These are phyloP conservation scores for Cyclotella atomus DNA, from an alignment of 108 stramenopile genomes.

Conservation along the genomic window DNA sequence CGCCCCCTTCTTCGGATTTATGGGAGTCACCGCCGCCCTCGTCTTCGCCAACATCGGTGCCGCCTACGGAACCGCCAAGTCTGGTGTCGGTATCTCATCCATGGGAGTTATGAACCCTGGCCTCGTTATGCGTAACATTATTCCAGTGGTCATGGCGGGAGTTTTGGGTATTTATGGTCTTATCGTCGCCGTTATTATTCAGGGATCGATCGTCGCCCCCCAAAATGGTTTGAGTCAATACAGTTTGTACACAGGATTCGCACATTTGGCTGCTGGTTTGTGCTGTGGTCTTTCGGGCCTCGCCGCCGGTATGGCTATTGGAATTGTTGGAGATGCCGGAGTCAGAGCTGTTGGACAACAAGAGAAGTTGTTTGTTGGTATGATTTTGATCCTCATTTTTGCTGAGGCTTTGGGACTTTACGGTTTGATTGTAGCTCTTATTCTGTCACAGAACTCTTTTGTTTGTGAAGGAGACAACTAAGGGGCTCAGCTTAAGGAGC, in stretches of 20 bases:
- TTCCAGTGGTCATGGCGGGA: slow-evolving; percentile 99
- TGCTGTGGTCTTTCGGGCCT: slow-evolving; percentile 97
- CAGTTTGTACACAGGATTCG: slow-evolving; percentile 95
- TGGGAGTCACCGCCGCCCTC: slow-evolving; percentile 86
- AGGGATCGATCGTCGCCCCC: slow-evolving; percentile 82
- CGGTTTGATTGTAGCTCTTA: slow-evolving; percentile 98
- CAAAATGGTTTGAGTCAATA: slow-evolving; percentile 83
- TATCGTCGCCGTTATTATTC: slow-evolving; percentile 98
- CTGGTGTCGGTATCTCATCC: slow-evolving; percentile 96
- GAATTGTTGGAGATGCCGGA: slow-evolving; percentile 99
- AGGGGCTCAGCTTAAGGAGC: slow-evolving; percentile 6
- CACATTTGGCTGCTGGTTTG: slow-evolving; percentile 97
- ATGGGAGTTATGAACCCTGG: slow-evolving; percentile 99
- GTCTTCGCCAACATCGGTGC: slow-evolving; percentile 97
- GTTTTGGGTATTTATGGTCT: slow-evolving; percentile 99
- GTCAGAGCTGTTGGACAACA: slow-evolving; percentile 99
- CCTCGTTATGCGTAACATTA: slow-evolving; percentile 98
- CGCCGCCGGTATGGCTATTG: slow-evolving; percentile 99
- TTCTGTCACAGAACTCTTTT: slow-evolving; percentile 93
- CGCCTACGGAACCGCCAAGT: slow-evolving; percentile 98
- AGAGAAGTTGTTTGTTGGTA: slow-evolving; percentile 97
- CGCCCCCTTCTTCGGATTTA: slow-evolving; percentile 90
- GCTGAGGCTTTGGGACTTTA: slow-evolving; percentile 98
- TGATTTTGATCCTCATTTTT: slow-evolving; percentile 99
- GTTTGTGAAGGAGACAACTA: slow-evolving; percentile 83